A percentile compares a stretch with the other conserved stretches of the same genome.
Conservation (phyloP, 352 stramenopile species). For the Phytophthora meadii region DNA sequence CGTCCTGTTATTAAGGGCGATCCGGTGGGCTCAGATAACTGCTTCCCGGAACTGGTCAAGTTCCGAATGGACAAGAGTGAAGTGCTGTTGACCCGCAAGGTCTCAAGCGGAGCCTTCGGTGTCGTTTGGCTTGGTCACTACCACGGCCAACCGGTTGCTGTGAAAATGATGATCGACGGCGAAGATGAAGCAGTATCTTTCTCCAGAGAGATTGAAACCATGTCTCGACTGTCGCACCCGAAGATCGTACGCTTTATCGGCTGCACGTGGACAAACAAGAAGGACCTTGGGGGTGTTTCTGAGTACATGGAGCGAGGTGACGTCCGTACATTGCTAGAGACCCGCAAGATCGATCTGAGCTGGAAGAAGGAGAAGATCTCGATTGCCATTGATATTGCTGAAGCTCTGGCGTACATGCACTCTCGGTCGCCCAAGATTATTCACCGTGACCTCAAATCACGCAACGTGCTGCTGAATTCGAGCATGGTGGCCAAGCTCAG, state of each 20-base stretch:
- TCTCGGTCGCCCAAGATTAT: slow-evolving; percentile 85
- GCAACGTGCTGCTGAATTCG: slow-evolving; percentile 82
- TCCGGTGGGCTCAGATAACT: slow-evolving; percentile 50
- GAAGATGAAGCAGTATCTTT: slow-evolving; percentile 80
- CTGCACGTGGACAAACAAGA: slow-evolving; percentile 82
- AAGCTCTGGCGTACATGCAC: slow-evolving; percentile 88
- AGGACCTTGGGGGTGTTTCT: slow-evolving; percentile 79
- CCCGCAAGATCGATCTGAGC: slow-evolving; percentile 79
- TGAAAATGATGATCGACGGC: slow-evolving; percentile 89
- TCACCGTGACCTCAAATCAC: slow-evolving; percentile 86
- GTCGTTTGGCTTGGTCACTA: slow-evolving; percentile 90
- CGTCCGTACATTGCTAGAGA: slow-evolving; percentile 84
- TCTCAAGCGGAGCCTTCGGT: slow-evolving; percentile 83
- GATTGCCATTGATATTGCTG: slow-evolving; percentile 85
- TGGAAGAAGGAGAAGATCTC: slow-evolving; percentile 86
- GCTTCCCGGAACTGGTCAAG: slow-evolving; percentile 74
- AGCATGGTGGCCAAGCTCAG: slow-evolving; percentile 86
- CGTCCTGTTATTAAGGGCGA: neutral
- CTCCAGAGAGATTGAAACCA: slow-evolving; percentile 83
- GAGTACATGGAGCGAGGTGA: slow-evolving; percentile 90
- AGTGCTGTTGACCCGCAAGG: slow-evolving; percentile 82
- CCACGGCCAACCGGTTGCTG: slow-evolving; percentile 82
- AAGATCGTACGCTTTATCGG: slow-evolving; percentile 90
- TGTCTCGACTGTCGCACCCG: slow-evolving; percentile 79
- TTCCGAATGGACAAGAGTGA: slow-evolving; percentile 85